These are phyloP conservation scores for Diaporthe ilicicola DNA, from an alignment of 2,329 filamentous ascomycete species.

Conservation along the genomic window DNA sequence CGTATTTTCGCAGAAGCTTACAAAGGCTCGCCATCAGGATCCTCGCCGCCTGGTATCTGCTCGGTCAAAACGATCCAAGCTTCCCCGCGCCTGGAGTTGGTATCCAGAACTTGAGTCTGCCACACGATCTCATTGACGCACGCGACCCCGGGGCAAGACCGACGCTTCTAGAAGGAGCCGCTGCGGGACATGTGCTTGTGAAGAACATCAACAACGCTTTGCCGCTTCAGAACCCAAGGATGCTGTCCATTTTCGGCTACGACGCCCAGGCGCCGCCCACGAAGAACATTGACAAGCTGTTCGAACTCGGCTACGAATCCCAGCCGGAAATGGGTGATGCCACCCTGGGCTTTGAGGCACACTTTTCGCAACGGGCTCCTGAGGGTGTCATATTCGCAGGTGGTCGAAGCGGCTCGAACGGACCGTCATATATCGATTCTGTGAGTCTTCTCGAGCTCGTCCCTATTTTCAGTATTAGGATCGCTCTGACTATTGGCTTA, in stretches of 20 bases:
- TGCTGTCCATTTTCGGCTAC: conserved; percentile 69
- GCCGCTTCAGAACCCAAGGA: conserved; percentile 67
- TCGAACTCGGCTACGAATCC: conserved; percentile 57
- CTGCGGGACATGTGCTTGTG: conserved; percentile 75
- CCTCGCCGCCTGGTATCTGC: conserved; percentile 66
- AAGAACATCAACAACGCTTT: conserved; percentile 74
- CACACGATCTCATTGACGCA: conserved; percentile 58
- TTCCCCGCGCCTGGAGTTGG: conserved; percentile 57
- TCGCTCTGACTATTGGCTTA: conserved; percentile 40
- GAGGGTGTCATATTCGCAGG: conserved; percentile 62
- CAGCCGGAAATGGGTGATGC: conserved; percentile 56
- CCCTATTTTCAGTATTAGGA: conserved; percentile 34
- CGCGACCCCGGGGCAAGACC: conserved; percentile 54
- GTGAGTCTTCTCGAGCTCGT: conserved; percentile 42
- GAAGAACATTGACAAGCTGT: conserved; percentile 55
- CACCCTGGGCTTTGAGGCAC: conserved; percentile 50
- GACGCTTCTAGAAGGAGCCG: conserved; percentile 59
- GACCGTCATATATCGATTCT: conserved; percentile 58
- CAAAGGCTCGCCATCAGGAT: conserved; percentile 58
- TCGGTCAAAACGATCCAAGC: conserved; percentile 55
- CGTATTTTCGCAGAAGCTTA: background rate
- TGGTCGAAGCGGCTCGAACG: conserved; percentile 60
- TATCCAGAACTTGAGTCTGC: conserved; percentile 68
- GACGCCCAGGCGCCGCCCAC: conserved; percentile 65
- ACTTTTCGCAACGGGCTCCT: conserved; percentile 58